Evolutionary conservation across 1,139 yeast species (phyloP).

Genomic region (Geotrichum europaeum): DNA sequence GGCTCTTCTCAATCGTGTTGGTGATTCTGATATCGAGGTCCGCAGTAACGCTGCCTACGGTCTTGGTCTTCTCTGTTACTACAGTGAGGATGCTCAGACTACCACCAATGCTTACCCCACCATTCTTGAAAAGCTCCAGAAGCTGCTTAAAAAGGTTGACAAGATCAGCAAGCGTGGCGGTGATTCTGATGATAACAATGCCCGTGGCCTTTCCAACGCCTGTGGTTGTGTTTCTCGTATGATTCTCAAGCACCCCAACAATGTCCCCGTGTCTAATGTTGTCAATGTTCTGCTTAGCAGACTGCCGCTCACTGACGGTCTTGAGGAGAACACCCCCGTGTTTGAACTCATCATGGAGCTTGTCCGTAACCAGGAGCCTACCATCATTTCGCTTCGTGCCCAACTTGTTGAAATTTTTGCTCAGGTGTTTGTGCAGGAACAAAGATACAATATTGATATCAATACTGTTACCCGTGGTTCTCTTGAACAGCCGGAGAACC

Average conservation of each 20-base stretch:
- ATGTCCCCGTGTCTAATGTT: conserved; percentile 76
- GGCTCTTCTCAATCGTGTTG: conserved; percentile 60
- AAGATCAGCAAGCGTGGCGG: conserved; percentile 53
- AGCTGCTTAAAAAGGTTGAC: conserved; percentile 72
- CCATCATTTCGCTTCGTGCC: conserved; percentile 54
- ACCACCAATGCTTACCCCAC: conserved; percentile 64
- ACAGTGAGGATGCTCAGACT: conserved; percentile 41
- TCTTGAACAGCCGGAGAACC: conserved; percentile 61
- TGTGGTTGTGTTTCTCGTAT: conserved; percentile 96
- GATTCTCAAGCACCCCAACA: conserved; percentile 63
- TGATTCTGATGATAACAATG: conserved; percentile 76
- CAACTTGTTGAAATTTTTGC: conserved; percentile 63
- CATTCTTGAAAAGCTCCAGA: conserved; percentile 70
- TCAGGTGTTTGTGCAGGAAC: conserved; percentile 61
- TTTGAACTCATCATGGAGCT: conserved; percentile 70
- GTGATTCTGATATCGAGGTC: conserved; percentile 81
- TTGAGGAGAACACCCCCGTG: conserved; percentile 89
- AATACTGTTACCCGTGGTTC: conserved; percentile 49
- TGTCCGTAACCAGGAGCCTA: conserved; percentile 56
- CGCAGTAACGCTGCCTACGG: conserved; percentile 97
- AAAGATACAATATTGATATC: conserved; percentile 55
- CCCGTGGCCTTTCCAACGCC: conserved; percentile 87
- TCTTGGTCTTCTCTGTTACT: conserved; percentile 72
- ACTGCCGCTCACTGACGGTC: conserved; percentile 82
- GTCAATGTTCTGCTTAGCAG: conserved; percentile 69